A percentile compares a stretch with the other conserved stretches of the same genome.
Conservation (phyloP, 495 filamentous ascomycete genomes). For the Lindgomyces ingoldianus region DNA sequence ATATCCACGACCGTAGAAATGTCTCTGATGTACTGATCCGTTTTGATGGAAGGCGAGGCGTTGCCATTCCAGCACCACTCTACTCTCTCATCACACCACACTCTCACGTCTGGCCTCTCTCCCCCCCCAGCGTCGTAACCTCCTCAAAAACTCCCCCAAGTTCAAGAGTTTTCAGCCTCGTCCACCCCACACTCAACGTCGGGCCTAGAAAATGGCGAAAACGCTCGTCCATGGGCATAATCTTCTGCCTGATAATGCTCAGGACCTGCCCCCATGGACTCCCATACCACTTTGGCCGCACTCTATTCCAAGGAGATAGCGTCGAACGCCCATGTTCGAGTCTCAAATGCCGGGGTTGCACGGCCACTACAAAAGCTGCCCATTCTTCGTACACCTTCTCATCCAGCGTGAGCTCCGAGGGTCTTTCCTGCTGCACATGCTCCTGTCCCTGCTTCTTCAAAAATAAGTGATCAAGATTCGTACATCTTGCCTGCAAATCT, state of each 20-base stretch:
- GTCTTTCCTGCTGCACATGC: slow-evolving; percentile 2
- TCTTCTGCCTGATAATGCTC: neutral
- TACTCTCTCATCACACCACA: neutral
- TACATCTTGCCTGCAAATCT: neutral
- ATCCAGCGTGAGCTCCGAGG: neutral
- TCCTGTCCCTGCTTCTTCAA: slow-evolving; percentile 8
- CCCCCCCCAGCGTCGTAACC: neutral
- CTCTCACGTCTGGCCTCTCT: neutral
- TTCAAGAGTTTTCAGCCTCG: neutral
- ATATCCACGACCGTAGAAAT: no score
- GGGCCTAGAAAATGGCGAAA: neutral
- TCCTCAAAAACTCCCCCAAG: neutral
- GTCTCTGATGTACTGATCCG: no score
- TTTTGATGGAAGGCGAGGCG: no score
- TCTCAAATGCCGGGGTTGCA: neutral
- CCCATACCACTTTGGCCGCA: neutral
- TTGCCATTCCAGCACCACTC: neutral
- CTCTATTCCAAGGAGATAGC: neutral
- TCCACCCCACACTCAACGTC: neutral
- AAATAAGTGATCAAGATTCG: neutral
- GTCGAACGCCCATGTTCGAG: slow-evolving; percentile 7
- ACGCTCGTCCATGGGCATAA: neutral
- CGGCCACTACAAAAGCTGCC: neutral
- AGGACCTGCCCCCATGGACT: no score
- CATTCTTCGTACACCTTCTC: slow-evolving; percentile 12